These are phyloP conservation scores for Nymphaea colorata DNA, from an alignment of 164 flowering plant genomes.

Conservation along the genomic window DNA sequence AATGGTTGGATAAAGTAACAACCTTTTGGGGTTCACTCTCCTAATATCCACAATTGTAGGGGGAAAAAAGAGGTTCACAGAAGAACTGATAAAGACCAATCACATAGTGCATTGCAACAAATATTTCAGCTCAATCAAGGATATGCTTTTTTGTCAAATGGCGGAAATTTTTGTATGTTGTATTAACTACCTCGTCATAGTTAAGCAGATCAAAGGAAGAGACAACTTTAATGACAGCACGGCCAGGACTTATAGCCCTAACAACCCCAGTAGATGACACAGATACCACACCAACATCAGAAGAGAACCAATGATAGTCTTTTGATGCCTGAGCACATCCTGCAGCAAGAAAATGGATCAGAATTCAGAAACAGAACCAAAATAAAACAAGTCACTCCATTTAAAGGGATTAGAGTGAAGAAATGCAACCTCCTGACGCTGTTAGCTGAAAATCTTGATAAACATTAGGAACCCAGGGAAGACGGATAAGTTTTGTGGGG, in stretches of 20 bases:
- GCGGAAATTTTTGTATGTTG: no score
- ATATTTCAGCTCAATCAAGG: no score
- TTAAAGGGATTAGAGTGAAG: not conserved
- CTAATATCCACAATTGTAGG: no score
- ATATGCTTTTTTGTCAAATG: no score
- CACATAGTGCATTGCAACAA: no score
- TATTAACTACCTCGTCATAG: constrained; percentile 58
- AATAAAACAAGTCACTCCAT: no score
- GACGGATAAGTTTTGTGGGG: constrained; percentile 30
- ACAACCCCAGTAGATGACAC: constrained; percentile 66
- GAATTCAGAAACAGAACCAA: not conserved
- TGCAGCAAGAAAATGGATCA: constrained; percentile 11
- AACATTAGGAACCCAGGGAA: constrained; percentile 80
- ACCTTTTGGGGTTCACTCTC: no score
- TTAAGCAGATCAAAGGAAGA: constrained; percentile 66
- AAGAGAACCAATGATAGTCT: constrained; percentile 85
- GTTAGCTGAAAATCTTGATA: constrained; percentile 66
- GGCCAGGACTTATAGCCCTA: constrained; percentile 76
- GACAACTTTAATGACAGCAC: constrained; percentile 62
- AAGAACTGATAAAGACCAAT: no score
- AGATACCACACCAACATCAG: constrained; percentile 48
- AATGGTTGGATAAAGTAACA: no score
- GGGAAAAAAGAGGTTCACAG: no score
- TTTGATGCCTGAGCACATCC: constrained; percentile 63
- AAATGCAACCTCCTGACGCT: constrained; percentile 61